Base-by-base conservation (phyloP, 163 green algal species). In the Volvox carteri region DNA sequence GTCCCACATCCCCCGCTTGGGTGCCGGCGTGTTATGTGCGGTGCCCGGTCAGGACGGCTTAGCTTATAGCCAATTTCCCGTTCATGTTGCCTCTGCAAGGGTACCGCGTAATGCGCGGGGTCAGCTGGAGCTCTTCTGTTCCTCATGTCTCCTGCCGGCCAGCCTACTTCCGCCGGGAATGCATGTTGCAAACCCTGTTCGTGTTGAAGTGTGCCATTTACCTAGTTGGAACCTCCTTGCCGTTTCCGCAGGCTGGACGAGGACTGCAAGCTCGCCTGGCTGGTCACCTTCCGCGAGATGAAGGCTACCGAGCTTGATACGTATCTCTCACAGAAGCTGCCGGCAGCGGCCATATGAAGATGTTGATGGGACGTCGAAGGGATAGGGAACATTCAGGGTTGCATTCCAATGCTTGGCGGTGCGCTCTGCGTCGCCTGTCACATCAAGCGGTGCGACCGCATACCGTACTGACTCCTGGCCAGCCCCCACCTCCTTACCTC, bases 201-300 rank as follows among this genome's bases (percentile, higher is more conserved):
- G 37, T 4, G 6, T 14, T 6, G 37, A 28, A 4, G 0, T 28
- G n/a, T 19, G 41, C n/a, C 42, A n/a, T n/a, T 33, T 23, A 37
- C 25, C 28, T 12, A 33, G 3, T 73, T 23, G 3, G 23, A 30
- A 41, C n/a, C 28, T 41, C 35, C 16, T 73, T 42, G 11, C 62
- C 11, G 3, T 8, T 42, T 42, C 62, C 44, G 23, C 73, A 88
- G 83, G 19, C 54, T 89, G 28, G 84, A 89, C 54, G 72, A 84
- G 16, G 84, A 89, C 54, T 89, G 84, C 84, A 76, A 77, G 41
- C 54, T 89, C 70, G 84, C 84, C 4, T 89, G 84, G 84, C 52
- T 67, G 72, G 84, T 89, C 14, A 89, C 84, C 16, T 89, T 89
- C 70, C 72, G 84, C 41, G 84, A 89, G 84, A 70, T 89, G 37